These are phyloP conservation scores for Patellifolia procumbens DNA, from an alignment of 179 eudicot genomes.

Conservation along the genomic window DNA sequence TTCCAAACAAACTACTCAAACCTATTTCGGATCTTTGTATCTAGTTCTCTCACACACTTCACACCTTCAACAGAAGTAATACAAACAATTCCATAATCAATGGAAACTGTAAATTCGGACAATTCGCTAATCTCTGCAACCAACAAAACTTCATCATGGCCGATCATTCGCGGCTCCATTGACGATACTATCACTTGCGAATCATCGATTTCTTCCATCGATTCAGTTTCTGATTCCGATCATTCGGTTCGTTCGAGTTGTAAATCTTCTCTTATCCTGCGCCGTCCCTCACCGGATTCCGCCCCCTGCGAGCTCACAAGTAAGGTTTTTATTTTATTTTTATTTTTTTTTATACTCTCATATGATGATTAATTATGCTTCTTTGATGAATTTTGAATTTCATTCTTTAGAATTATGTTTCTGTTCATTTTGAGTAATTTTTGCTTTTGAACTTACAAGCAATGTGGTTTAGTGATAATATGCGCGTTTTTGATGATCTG, in stretches of 20 bases:
- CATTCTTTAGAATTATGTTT: not conserved
- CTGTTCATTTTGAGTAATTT: no score
- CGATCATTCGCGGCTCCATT: constrained; percentile 51
- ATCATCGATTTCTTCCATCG: constrained; percentile 45
- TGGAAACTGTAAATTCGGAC: constrained; percentile 31
- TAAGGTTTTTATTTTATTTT: constrained; percentile 19
- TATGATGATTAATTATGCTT: constrained; percentile 1
- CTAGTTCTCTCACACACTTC: no score
- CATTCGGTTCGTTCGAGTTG: not conserved
- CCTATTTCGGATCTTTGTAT: no score
- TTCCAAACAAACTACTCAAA: no score
- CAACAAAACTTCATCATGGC: constrained; percentile 46
- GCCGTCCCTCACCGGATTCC: constrained; percentile 48
- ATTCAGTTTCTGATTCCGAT: constrained; percentile 26
- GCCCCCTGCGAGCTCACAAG: constrained; percentile 73
- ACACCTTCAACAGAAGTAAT: not conserved
- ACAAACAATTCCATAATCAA: not conserved
- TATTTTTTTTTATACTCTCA: not conserved
- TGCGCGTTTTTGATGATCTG: no score
- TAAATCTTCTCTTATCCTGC: constrained; percentile 48
- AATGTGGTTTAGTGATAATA: not conserved
- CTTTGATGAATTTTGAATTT: not conserved
- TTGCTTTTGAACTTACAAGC: not conserved
- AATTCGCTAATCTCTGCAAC: constrained; percentile 9
- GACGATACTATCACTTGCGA: constrained; percentile 50